These are phyloP conservation scores for Peterozyma xylosa DNA, from an alignment of 805 yeast species.

Conservation along the genomic window DNA sequence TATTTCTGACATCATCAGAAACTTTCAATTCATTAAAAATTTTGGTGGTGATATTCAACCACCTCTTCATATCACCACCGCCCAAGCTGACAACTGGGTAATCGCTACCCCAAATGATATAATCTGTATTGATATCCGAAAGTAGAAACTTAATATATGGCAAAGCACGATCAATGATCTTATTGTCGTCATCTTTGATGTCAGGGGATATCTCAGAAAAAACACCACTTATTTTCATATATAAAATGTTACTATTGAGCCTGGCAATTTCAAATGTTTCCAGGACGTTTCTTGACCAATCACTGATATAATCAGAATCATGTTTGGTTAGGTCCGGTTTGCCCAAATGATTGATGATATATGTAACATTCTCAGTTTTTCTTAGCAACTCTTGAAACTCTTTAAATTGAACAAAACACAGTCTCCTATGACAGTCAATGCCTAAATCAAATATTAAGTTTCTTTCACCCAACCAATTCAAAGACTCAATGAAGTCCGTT, in stretches of 20 bases:
- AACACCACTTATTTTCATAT: slow-evolving; percentile 32
- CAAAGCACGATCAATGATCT: slow-evolving; percentile 12
- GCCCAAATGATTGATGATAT: slow-evolving; percentile 33
- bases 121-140: slow-evolving; percentile 22
- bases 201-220: slow-evolving; percentile 28
- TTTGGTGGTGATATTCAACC: too few relatives aligned
- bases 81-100: slow-evolving; percentile 33
- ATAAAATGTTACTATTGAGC: slow-evolving; percentile 14
- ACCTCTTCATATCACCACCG: slow-evolving; percentile 2
- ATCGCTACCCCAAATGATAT: slow-evolving; percentile 34
- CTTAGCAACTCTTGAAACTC: slow-evolving; percentile 24
- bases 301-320: slow-evolving; percentile 4
- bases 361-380: slow-evolving; percentile 20
- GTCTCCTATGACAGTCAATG: slow-evolving; percentile 24
- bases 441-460: slow-evolving; percentile 33
- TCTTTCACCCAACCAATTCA: slow-evolving; percentile 24
- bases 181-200: slow-evolving; percentile 6
- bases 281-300: neutral
- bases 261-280: slow-evolving; percentile 8
- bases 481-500: slow-evolving; percentile 19
- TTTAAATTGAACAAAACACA: slow-evolving; percentile 32
- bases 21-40: too few relatives aligned
- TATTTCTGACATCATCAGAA: too few relatives aligned
- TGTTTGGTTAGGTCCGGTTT: slow-evolving; percentile 27
- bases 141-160: slow-evolving; percentile 27